Evolutionary conservation across 805 yeast genomes (phyloP).

Genomic region (Kodamaea kaohsiungensis): DNA sequence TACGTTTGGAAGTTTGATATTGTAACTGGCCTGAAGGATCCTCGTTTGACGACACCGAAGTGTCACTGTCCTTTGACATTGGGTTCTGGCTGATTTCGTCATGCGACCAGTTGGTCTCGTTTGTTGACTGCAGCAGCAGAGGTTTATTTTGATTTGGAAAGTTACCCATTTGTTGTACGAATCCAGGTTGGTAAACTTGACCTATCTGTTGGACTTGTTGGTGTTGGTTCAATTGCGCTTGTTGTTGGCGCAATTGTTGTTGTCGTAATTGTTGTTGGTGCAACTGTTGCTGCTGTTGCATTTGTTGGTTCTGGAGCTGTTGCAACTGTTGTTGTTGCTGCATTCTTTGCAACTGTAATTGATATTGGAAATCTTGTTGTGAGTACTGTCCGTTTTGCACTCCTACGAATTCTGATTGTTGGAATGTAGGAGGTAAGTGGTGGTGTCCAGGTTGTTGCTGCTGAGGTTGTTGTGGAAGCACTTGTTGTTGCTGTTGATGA

Average conservation of each 20-base stretch:
- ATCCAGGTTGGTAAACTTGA: conserved; percentile 12
- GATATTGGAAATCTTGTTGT: conserved; percentile 11
- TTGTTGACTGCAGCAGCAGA: conserved; percentile 32
- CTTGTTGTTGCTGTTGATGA: conserved; percentile 15
- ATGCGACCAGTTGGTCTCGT: conserved; percentile 48
- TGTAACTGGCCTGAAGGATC: conserved; percentile 10
- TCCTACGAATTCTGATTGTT: conserved; percentile 23
- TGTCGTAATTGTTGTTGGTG: conserved; percentile 17
- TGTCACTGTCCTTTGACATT: conserved; percentile 38
- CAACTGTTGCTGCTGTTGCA: conserved; percentile 22
- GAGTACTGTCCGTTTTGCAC: conserved; percentile 10
- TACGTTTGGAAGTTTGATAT: conserved; percentile 4
- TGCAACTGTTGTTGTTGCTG: conserved; percentile 16
- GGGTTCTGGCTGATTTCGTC: conserved; percentile 27
- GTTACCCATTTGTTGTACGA: conserved; percentile 9
- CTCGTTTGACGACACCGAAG: conserved; percentile 37
- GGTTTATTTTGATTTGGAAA: conserved; percentile 7
- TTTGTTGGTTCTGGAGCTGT: conserved; percentile 29
- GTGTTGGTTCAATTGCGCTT: conserved; percentile 13
- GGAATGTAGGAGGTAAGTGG: conserved; percentile 24
- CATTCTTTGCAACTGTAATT: conserved; percentile 10
- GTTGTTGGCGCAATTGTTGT: conserved; percentile 12
- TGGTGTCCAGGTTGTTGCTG: conserved; percentile 38
- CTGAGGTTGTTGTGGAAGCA: not conserved
- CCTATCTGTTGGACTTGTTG: conserved; percentile 16